phyloP scores from a whole-genome alignment of 2,329 filamentous ascomycete genomes.

The Furcasterigmium furcatum region DNA sequence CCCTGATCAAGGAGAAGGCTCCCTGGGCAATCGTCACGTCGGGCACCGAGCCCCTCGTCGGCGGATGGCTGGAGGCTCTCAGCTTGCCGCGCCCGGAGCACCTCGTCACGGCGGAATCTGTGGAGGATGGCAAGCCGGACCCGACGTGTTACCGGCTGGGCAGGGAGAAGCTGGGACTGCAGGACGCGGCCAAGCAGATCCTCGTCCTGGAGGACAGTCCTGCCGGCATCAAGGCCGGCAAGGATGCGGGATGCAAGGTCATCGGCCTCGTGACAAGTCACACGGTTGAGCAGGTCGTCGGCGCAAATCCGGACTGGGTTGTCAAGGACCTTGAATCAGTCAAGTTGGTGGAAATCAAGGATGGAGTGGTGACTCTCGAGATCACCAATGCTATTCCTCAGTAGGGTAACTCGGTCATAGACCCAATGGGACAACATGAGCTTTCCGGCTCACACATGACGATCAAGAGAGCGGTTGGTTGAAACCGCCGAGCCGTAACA shows the following conservation, averaged over 20 bases:
- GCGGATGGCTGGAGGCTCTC: conserved; percentile 69
- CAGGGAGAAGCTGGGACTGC: conserved; percentile 54
- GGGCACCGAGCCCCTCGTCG: conserved; percentile 64
- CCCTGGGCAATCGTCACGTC: conserved; percentile 89
- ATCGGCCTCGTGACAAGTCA: conserved; percentile 85
- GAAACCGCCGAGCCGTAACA: too few relatives aligned
- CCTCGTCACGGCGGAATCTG: conserved; percentile 74
- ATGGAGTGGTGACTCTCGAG: conserved; percentile 63
- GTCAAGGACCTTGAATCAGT: conserved; percentile 77
- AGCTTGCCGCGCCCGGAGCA: conserved; percentile 61
- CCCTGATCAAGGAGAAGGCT: conserved; percentile 57
- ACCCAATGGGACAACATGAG: too few relatives aligned
- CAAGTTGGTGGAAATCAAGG: conserved; percentile 53
- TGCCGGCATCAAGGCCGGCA: conserved; percentile 78
- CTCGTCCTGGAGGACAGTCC: conserved; percentile 89
- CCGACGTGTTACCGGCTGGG: conserved; percentile 72
- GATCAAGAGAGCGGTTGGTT: too few relatives aligned
- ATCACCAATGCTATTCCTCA: conserved; percentile 62
- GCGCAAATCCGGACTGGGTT: conserved; percentile 84
- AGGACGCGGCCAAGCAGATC: conserved; percentile 45
- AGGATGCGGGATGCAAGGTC: conserved; percentile 81
- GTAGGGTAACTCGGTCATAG: too few relatives aligned
- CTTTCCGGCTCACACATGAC: too few relatives aligned
- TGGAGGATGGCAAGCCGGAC: conserved; percentile 73
- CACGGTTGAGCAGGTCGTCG: conserved; percentile 64